phyloP scores from a whole-genome alignment of 495 filamentous ascomycete genomes.

The Polyplosphaeria fusca region DNA sequence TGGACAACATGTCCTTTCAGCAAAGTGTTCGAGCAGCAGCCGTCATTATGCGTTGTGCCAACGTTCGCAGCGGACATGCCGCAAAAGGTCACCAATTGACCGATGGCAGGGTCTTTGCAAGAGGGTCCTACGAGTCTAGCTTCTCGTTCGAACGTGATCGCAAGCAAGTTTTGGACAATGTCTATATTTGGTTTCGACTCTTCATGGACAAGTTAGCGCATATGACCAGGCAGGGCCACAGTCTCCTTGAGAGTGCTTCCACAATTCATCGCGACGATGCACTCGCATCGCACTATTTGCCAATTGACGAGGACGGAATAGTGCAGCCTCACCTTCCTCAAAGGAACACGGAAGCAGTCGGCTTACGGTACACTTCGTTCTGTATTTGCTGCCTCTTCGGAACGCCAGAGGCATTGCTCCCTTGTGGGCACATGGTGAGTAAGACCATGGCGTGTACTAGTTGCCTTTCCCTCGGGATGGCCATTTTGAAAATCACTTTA shows the following conservation, averaged over 20 bases:
- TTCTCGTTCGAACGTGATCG: conserved; percentile 19
- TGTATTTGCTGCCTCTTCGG: conserved; percentile 24
- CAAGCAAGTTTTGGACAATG: conserved; percentile 3
- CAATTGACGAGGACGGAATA: neutral
- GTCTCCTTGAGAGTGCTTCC: conserved; percentile 8
- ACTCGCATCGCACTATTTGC: conserved; percentile 5
- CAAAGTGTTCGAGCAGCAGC: conserved; percentile 9
- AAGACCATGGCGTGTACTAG: too few species aligned
- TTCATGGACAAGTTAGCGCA: conserved; percentile 8
- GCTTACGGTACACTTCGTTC: conserved; percentile 10
- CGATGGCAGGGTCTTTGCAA: conserved; percentile 18
- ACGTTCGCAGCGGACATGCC: conserved; percentile 20
- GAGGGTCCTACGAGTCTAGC: conserved; percentile 21
- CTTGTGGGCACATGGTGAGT: conserved; percentile 22
- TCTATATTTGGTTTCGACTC: conserved; percentile 7
- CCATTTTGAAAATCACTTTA: too few species aligned
- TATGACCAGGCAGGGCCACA: neutral
- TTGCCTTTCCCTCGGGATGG: too few species aligned
- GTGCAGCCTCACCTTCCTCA: neutral
- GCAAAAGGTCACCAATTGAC: conserved; percentile 23
- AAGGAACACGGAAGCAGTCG: neutral
- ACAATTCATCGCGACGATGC: conserved; percentile 19
- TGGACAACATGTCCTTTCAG: conserved; percentile 19
- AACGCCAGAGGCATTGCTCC: conserved; percentile 7
- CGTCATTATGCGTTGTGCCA: conserved; percentile 22